Evolutionary conservation across 2,329 filamentous ascomycete genomes (phyloP).

Genomic region (Juglanconis juglandina): DNA sequence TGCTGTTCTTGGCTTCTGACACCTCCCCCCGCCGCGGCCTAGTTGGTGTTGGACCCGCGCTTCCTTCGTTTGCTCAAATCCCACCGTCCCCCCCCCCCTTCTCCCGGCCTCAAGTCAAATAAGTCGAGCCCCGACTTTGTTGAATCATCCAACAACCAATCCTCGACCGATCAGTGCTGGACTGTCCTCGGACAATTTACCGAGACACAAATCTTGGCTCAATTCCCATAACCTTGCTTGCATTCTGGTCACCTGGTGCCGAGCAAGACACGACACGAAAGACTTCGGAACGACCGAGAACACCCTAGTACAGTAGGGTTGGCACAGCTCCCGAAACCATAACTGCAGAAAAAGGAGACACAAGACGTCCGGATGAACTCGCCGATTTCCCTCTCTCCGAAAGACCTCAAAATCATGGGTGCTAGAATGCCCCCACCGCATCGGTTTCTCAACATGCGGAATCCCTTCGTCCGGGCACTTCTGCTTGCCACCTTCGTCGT

Average conservation of each 20-base stretch:
- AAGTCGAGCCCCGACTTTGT: background rate
- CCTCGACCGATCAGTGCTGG: background rate
- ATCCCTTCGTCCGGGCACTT: conserved; percentile 43
- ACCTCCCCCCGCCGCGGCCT: background rate
- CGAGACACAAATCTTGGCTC: background rate
- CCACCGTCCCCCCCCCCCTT: no score
- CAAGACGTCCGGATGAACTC: conserved; percentile 18
- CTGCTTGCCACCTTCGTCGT: conserved; percentile 41
- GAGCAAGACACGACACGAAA: conserved; percentile 6
- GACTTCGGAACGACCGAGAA: conserved; percentile 3
- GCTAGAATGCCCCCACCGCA: conserved; percentile 24
- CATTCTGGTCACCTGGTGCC: background rate
- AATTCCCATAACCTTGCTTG: background rate
- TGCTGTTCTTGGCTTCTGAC: background rate
- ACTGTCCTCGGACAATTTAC: background rate
- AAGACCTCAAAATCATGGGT: conserved; percentile 20
- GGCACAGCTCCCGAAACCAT: conserved; percentile 12
- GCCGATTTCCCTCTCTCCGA: conserved; percentile 15
- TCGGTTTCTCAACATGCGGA: conserved; percentile 47
- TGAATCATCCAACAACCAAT: background rate
- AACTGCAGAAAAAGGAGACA: background rate
- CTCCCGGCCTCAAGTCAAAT: background rate
- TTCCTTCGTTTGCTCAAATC: conserved; percentile 1
- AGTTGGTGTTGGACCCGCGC: background rate
- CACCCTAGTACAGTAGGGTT: conserved; percentile 8